phyloP scores from a whole-genome alignment of 768 basidiomycete species.

The Suillus spraguei region DNA sequence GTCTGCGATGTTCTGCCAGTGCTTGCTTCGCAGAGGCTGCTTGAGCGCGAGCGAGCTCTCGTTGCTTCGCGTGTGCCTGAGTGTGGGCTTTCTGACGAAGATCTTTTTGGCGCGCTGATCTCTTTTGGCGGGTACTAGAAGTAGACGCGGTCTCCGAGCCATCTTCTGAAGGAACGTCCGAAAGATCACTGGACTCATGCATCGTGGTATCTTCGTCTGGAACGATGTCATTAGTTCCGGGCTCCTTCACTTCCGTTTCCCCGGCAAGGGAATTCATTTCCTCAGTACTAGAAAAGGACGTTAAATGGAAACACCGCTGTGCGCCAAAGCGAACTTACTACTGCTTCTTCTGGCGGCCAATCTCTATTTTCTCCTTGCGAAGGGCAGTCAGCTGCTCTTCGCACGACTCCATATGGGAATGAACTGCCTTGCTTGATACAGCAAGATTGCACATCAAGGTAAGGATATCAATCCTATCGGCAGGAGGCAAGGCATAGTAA shows the following conservation, averaged over 20 bases:
- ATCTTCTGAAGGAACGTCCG: constrained; percentile 66
- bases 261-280: constrained; percentile 69
- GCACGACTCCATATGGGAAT: constrained; percentile 87
- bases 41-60: constrained; percentile 78
- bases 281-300: constrained; percentile 52
- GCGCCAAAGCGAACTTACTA: constrained; percentile 56
- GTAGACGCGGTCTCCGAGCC: constrained; percentile 62
- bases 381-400: constrained; percentile 90
- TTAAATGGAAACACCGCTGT: constrained; percentile 17
- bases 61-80: constrained; percentile 69
- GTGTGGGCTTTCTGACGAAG: constrained; percentile 56
- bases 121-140: constrained; percentile 42
- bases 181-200: constrained; percentile 72
- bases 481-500: constrained; percentile 71
- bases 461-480: constrained; percentile 84
- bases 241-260: constrained; percentile 53
- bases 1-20: constrained; percentile 76
- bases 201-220: constrained; percentile 57
- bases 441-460: constrained; percentile 89
- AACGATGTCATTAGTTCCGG: constrained; percentile 37
- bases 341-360: constrained; percentile 87
- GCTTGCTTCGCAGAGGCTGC: constrained; percentile 82
- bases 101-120: constrained; percentile 51
- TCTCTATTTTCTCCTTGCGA: constrained; percentile 94
- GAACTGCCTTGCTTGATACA: constrained; percentile 87